Evolutionary conservation across 352 stramenopile species (phyloP).

Genomic region (Phytophthora tubulina): DNA sequence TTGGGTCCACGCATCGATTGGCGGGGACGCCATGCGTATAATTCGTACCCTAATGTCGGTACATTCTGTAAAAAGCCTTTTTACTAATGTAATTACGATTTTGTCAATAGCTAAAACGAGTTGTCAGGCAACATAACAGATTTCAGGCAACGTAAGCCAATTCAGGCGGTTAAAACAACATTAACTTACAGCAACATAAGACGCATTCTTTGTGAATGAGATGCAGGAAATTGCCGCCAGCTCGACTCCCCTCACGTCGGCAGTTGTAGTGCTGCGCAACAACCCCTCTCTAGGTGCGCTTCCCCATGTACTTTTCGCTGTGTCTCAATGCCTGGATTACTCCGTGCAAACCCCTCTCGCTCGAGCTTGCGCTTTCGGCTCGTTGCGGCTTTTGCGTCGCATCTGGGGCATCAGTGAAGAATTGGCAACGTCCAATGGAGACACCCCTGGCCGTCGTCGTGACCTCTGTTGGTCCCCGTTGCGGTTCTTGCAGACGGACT

Average conservation of each 20-base stretch:
- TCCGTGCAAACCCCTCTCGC: constrained; percentile 30
- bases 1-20: background rate
- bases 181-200: too few species aligned
- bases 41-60: background rate
- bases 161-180: too few species aligned
- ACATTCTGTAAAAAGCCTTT: background rate
- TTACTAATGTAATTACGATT: constrained; percentile 10
- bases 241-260: constrained; percentile 15
- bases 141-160: too few species aligned
- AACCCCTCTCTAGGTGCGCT: constrained; percentile 25
- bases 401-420: constrained; percentile 34
- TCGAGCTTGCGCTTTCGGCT: constrained; percentile 27
- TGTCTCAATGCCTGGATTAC: constrained; percentile 41
- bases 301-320: constrained; percentile 23
- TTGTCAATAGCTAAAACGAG: too few species aligned
- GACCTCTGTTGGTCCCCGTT: constrained; percentile 23
- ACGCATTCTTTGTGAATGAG: too few species aligned
- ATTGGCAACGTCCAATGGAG: background rate
- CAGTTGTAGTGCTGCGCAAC: constrained; percentile 21
- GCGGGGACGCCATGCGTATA: background rate
- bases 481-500: constrained; percentile 26
- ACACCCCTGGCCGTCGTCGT: background rate
- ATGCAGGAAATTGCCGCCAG: too few species aligned
- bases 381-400: constrained; percentile 25
- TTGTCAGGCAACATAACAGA: too few species aligned